Base-by-base conservation (phyloP, 2,329 filamentous ascomycete species). In the Fusarium sp. region DNA sequence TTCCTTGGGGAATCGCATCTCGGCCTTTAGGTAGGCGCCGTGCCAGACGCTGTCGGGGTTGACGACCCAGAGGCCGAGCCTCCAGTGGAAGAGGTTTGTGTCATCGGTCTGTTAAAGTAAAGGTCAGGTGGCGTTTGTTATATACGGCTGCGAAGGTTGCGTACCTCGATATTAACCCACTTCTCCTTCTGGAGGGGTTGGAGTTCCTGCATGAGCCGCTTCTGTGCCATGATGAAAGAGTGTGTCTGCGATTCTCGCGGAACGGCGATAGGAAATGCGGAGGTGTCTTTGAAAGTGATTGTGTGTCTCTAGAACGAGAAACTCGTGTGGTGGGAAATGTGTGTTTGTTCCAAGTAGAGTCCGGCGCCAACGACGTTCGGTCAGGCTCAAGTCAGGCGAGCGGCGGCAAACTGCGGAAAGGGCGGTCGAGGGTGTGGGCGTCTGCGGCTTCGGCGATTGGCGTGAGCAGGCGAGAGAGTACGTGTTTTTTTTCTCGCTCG, bases 11-110 rank as follows among this genome's bases (percentile, higher is more conserved):
- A 99, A 98, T 25, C 88, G 91, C 92, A 99, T 97, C 78, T 93
- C 91, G 64, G 94, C 94, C 84, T 90, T 95, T 83, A 98, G 95
- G 83, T 98, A 99, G 75, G 94, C 97, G 69, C 95, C 95, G 79
- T 98, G 92, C 87, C 97, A 98, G 74, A 93, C 88, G 72, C 95
- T 98, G 78, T 98, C 95, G 0, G 94, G 91, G 83, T 98, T 98
- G 79, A 98, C 90, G 40, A 98, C 94, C 85, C 98, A 95, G 67
- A 99, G 90, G 5, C 93, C 95, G 57, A 98, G 87, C 70, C 91
- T 91, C 96, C 97, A 98, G 74, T 91, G 89, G 80, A 97, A 93
- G 71, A 98, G 91, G 81, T 97, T 95, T n/a, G 92, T 89, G 78
- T 95, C 90, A 74, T 95, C 90, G 38, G 95, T 87, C 90, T 97